Base-by-base conservation (phyloP, 108 stramenopile genomes). In the Nannochloropsis oceanica region DNA sequence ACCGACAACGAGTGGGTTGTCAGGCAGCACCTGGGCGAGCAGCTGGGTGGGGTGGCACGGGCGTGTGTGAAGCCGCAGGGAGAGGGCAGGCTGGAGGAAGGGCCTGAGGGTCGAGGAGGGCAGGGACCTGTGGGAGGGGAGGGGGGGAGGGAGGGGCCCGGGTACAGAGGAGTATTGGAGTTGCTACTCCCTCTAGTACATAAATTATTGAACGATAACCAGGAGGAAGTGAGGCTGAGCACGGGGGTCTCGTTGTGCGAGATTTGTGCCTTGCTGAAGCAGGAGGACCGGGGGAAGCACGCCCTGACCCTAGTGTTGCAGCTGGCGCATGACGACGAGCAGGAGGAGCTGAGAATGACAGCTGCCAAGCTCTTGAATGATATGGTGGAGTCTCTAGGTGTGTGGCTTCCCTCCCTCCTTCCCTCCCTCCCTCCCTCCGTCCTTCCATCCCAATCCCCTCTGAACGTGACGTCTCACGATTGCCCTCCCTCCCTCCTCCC, bases 321-420 rank as follows among this genome's bases (percentile, higher is more conserved):
- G 44, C 88, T 93, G 34, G 92, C 92, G 25, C 92, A 93, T 83
- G 91, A 92, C 44, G 93, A 93, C 84, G 83, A 87, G 20, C 80
- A 87, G 81, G 97, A 98, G 88, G 96, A 97, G 50, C 85, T 97
- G 81, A 89, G 97, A n/a, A 97, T 96, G 82, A 97, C 97, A 11
- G 94, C 96, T 8, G 92, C 93, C 34, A 94, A 94, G 84, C 89
- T 98, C 83, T 86, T 98, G 83, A 95, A 95, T 22, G 94, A 96
- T 79, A 83, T 97, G 81, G 93, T 90, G 44, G 94, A 92, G 43
- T 43, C 43, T 14, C 86, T 91, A 8, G 91, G 91, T 20, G 22
- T 10, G 59, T 73, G 59, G 9, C 9, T 73, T n/a, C 59, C 22
- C 59, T 73, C 59, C 59, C 59, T 73, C 59, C 59, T 10, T n/a